These are phyloP conservation scores for Pyricularia sp. DNA, from an alignment of 2,329 filamentous ascomycete species.

Conservation along the genomic window DNA sequence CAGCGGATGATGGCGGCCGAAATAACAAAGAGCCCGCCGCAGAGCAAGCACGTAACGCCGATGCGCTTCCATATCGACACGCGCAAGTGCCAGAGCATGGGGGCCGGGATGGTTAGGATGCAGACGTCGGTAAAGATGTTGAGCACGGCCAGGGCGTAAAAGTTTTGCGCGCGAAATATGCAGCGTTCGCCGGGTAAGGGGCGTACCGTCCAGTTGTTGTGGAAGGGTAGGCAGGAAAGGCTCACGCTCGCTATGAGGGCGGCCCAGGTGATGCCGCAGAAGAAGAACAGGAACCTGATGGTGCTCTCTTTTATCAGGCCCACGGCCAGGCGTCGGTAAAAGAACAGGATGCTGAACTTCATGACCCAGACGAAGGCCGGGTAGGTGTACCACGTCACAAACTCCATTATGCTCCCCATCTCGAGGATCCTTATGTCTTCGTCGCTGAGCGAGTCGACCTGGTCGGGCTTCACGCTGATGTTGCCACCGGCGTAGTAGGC, in stretches of 20 bases:
- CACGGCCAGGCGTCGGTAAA: background rate
- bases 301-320: background rate
- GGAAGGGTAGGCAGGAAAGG: background rate
- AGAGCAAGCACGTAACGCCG: background rate
- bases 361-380: background rate
- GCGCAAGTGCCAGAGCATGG: background rate
- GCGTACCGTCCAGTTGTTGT: background rate
- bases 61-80: background rate
- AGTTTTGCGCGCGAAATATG: background rate
- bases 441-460: background rate
- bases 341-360: background rate
- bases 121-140: slow-evolving; percentile 1
- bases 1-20: background rate
- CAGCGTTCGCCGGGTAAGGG: background rate
- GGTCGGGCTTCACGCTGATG: background rate
- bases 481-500: background rate
- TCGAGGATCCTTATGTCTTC: background rate
- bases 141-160: background rate
- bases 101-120: slow-evolving; percentile 1
- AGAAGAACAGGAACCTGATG: background rate
- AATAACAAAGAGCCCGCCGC: slow-evolving; percentile 2
- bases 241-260: background rate
- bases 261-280: background rate
- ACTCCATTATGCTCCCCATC: background rate
- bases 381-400: background rate